Conservation (phyloP, 1,284 basidiomycete genomes). For the Ganoderma boninense region DNA sequence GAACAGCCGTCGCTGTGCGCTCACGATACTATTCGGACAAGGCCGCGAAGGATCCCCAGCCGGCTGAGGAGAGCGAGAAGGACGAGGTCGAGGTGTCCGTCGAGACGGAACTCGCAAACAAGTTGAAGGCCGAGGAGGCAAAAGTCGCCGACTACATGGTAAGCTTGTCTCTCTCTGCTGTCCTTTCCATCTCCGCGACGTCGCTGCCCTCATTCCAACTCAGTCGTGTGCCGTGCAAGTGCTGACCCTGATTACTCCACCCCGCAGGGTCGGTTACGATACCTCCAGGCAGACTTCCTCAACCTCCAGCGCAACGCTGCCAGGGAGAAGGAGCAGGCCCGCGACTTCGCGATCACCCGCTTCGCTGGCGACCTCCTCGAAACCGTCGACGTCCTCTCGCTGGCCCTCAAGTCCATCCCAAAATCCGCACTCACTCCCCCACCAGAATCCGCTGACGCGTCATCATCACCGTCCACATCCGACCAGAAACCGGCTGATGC, state of each 20-base stretch:
- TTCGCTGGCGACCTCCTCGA: slow-evolving; percentile 93
- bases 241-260: slow-evolving; percentile 4
- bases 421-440: slow-evolving; percentile 50
- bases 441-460: slow-evolving; percentile 31
- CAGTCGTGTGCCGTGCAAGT: slow-evolving; percentile 14
- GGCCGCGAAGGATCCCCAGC: slow-evolving; percentile 41
- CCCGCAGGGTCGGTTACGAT: slow-evolving; percentile 80
- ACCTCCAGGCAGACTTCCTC: slow-evolving; percentile 93
- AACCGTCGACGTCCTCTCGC: slow-evolving; percentile 90
- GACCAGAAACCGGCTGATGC: slow-evolving; percentile 61
- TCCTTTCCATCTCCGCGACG: background rate
- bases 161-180: slow-evolving; percentile 17
- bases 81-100: slow-evolving; percentile 36
- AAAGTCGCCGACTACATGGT: slow-evolving; percentile 82
- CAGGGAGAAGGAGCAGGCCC: slow-evolving; percentile 91
- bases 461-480: slow-evolving; percentile 39
- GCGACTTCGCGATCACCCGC: slow-evolving; percentile 91
- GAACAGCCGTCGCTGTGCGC: slow-evolving; percentile 33
- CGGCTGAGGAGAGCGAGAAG: slow-evolving; percentile 36
- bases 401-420: slow-evolving; percentile 91
- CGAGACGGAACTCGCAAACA: slow-evolving; percentile 50
- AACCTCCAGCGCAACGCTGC: slow-evolving; percentile 93
- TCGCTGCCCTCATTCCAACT: background rate
- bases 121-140: slow-evolving; percentile 76
- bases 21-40: slow-evolving; percentile 62